A percentile compares a stretch with the other conserved stretches of the same genome.
Evolutionary conservation across 2,329 filamentous ascomycete species (phyloP).

Genomic region (Dothiorella sarmentorum): DNA sequence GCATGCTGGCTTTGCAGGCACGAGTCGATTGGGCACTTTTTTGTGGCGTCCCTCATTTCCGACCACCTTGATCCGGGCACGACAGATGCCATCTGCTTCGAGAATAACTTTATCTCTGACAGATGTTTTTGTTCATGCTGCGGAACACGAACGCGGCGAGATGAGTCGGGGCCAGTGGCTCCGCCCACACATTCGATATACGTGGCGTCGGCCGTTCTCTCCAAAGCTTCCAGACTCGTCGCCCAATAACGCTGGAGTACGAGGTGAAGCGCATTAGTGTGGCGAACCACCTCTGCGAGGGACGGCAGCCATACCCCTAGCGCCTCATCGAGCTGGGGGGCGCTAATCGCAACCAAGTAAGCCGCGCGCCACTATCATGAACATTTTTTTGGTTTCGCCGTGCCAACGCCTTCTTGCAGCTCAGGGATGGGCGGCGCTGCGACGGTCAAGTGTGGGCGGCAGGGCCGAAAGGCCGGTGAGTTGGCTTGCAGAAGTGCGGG

Average conservation of each 20-base stretch:
- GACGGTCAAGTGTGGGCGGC: neutral
- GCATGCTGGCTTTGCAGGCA: conserved; percentile 11
- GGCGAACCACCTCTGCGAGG: conserved; percentile 14
- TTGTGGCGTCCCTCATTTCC: conserved; percentile 15
- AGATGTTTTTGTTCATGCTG: neutral
- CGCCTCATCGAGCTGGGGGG: neutral
- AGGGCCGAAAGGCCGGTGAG: conserved; percentile 15
- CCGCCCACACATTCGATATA: neutral
- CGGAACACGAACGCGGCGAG: conserved; percentile 1
- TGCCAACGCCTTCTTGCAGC: neutral
- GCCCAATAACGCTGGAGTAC: neutral
- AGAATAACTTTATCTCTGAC: conserved; percentile 15
- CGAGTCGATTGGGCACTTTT: neutral
- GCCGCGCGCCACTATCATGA: conserved; percentile 13
- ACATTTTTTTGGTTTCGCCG: conserved; percentile 3
- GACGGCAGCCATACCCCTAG: conserved; percentile 5
- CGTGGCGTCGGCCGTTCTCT: conserved; percentile 4
- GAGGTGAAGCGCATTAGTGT: conserved; percentile 13
- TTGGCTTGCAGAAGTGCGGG: conserved; percentile 8
- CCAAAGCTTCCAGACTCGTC: conserved; percentile 9
- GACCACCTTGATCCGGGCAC: neutral
- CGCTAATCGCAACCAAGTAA: conserved; percentile 6
- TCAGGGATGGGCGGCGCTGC: neutral
- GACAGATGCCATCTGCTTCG: conserved; percentile 6
- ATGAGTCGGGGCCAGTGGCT: neutral